Percentiles rank a stretch among this genome's conserved stretches.
Evolutionary conservation across 2,329 filamentous ascomycete genomes (phyloP).

Genomic region (Geoglossum cookeanum): DNA sequence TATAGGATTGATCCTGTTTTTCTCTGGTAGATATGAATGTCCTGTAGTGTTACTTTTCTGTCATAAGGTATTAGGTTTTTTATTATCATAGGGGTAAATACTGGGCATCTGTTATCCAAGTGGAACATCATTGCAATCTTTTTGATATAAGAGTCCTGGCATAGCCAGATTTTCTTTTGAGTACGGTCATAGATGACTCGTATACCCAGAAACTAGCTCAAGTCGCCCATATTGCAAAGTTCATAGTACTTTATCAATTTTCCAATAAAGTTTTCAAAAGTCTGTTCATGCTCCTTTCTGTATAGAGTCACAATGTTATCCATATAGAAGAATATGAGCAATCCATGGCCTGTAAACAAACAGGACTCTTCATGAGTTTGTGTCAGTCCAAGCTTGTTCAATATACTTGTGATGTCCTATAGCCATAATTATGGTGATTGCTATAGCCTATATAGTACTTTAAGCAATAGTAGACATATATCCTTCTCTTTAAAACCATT

Average conservation of each 20-base stretch:
- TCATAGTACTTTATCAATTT: slow-evolving; percentile 10
- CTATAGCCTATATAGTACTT: slow-evolving; percentile 17
- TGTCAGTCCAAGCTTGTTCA: slow-evolving; percentile 9
- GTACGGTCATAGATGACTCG: slow-evolving; percentile 8
- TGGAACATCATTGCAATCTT: slow-evolving; percentile 10
- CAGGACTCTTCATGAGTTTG: slow-evolving; percentile 7
- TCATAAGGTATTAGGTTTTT: slow-evolving; percentile 19
- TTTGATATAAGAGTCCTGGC: slow-evolving; percentile 12
- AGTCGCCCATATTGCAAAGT: slow-evolving; percentile 14
- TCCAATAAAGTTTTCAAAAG: slow-evolving; percentile 10
- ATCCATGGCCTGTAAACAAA: slow-evolving; percentile 3
- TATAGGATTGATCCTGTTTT: slow-evolving; percentile 7
- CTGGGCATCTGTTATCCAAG: too few relatives aligned
- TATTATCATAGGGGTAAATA: slow-evolving; percentile 4
- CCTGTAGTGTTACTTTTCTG: slow-evolving; percentile 13
- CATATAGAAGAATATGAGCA: slow-evolving; percentile 14
- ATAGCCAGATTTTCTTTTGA: slow-evolving; percentile 6
- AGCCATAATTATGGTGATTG: slow-evolving; percentile 15
- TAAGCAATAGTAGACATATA: too few relatives aligned
- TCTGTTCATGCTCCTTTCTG: slow-evolving; percentile 5
- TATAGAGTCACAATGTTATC: slow-evolving; percentile 14
- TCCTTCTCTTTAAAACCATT: too few relatives aligned
- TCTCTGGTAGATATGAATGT: slow-evolving; percentile 11
- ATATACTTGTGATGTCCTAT: slow-evolving; percentile 9
- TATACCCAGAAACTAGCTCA: slow-evolving; percentile 14